Evolutionary conservation across 2,329 filamentous ascomycete species (phyloP).

Genomic region (Torrubiellomyces zombiae): DNA sequence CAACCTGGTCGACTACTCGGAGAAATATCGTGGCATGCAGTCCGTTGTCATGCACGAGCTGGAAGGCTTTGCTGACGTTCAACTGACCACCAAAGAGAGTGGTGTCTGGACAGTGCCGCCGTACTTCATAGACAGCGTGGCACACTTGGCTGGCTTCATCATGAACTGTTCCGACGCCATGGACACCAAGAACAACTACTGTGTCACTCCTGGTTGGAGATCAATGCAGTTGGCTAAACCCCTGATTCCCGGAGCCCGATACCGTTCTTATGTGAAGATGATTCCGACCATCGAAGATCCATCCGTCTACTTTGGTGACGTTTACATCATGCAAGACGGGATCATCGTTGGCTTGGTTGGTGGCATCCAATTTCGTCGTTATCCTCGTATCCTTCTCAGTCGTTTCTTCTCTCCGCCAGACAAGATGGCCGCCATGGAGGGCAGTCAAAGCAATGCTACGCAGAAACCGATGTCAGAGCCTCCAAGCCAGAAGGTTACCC

Average conservation of each 20-base stretch:
- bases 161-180: constrained; percentile 38
- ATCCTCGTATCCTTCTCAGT: constrained; percentile 49
- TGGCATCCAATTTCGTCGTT: constrained; percentile 49
- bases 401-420: constrained; percentile 37
- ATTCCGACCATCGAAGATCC: constrained; percentile 27
- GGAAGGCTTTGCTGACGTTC: constrained; percentile 11
- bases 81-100: constrained; percentile 24
- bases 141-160: constrained; percentile 41
- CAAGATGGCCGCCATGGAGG: constrained; percentile 16
- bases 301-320: constrained; percentile 31
- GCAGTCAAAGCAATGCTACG: too few species aligned
- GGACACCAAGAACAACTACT: constrained; percentile 35
- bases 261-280: constrained; percentile 42
- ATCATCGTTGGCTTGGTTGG: constrained; percentile 29
- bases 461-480: too few species aligned
- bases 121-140: constrained; percentile 39
- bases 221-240: constrained; percentile 33
- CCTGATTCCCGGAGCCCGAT: constrained; percentile 27
- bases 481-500: too few species aligned
- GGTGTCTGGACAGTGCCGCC: constrained; percentile 33
- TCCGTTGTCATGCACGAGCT: constrained; percentile 29
- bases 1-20: constrained; percentile 37
- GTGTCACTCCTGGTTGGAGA: constrained; percentile 40
- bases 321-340: constrained; percentile 36
- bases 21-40: constrained; percentile 37